Evolutionary conservation across 139 green algal genomes (phyloP).

Genomic region (Coccomyxa sp.): DNA sequence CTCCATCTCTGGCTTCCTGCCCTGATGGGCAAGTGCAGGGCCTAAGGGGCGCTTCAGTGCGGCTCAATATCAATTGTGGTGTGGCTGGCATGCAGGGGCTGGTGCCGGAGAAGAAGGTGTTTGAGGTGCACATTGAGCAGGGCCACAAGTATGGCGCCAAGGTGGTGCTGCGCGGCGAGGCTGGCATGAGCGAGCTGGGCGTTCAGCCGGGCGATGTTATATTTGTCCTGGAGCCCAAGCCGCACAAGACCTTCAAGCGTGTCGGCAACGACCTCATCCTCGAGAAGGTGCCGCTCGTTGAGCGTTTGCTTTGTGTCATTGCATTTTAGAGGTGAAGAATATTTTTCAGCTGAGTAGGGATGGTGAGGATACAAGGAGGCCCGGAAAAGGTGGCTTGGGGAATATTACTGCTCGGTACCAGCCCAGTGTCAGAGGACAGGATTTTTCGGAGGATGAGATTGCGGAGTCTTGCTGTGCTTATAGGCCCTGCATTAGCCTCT

Average conservation of each 20-base stretch:
- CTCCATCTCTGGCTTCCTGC: too few species aligned
- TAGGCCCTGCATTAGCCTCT: too few species aligned
- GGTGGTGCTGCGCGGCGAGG: constrained; percentile 91
- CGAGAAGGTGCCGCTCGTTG: constrained; percentile 46
- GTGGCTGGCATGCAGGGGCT: constrained; percentile 43
- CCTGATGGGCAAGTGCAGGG: too few species aligned
- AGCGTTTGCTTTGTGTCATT: background rate
- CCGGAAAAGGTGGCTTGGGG: too few species aligned
- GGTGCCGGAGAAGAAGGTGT: constrained; percentile 87
- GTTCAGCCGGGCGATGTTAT: constrained; percentile 93
- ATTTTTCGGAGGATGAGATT: too few species aligned
- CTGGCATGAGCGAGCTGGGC: constrained; percentile 77
- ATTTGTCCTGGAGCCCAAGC: constrained; percentile 91
- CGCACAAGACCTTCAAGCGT: constrained; percentile 89
- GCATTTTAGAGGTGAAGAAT: background rate
- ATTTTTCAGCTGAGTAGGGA: background rate
- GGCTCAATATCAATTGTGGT: too few species aligned
- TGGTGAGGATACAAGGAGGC: background rate
- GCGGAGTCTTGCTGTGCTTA: too few species aligned
- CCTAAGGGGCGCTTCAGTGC: too few species aligned
- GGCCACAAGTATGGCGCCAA: constrained; percentile 84
- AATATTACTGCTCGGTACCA: too few species aligned
- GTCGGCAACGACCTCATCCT: constrained; percentile 87
- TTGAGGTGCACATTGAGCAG: constrained; percentile 94
- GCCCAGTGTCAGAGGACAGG: too few species aligned